Percentiles rank a stretch among this genome's conserved stretches.
phyloP scores from a whole-genome alignment of 768 basidiomycete species.

The Dentipellis sp. region DNA sequence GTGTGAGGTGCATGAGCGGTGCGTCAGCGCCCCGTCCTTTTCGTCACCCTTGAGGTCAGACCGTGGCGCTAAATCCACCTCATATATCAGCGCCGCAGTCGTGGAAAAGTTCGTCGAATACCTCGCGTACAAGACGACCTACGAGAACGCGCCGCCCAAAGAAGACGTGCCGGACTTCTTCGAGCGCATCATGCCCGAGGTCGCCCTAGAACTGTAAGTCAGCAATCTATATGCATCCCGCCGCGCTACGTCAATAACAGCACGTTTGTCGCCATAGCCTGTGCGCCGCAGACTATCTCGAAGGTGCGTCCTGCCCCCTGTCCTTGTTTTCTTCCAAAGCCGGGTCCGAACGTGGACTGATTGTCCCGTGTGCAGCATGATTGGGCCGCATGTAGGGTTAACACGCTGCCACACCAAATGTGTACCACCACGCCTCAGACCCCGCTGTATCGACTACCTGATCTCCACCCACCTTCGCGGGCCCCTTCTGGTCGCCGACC shows the following conservation, averaged over 20 bases:
- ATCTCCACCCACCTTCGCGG: too few relatives aligned
- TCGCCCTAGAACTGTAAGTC: constrained; percentile 82
- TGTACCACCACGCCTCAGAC: too few relatives aligned
- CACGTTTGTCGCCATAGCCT: constrained; percentile 16
- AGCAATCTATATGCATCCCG: too few relatives aligned
- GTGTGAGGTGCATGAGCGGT: constrained; percentile 69
- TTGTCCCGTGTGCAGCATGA: too few relatives aligned
- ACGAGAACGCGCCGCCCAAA: constrained; percentile 57
- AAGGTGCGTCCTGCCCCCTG: constrained; percentile 28
- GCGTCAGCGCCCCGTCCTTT: constrained; percentile 11
- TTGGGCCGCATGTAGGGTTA: too few relatives aligned
- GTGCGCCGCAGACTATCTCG: constrained; percentile 58
- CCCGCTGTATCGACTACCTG: too few relatives aligned
- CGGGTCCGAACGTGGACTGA: too few relatives aligned
- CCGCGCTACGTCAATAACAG: too few relatives aligned
- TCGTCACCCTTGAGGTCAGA: neutral
- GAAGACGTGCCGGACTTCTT: constrained; percentile 81
- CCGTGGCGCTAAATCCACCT: neutral
- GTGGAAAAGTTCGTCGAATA: constrained; percentile 88
- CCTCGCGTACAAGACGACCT: constrained; percentile 76
- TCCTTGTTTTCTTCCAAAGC: too few relatives aligned
- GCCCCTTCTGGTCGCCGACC: too few relatives aligned
- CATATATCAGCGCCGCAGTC: constrained; percentile 39
- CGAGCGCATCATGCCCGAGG: constrained; percentile 79
- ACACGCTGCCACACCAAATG: too few relatives aligned